Conservation (phyloP, 1,284 basidiomycete genomes). For the Fistulina hepatica region DNA sequence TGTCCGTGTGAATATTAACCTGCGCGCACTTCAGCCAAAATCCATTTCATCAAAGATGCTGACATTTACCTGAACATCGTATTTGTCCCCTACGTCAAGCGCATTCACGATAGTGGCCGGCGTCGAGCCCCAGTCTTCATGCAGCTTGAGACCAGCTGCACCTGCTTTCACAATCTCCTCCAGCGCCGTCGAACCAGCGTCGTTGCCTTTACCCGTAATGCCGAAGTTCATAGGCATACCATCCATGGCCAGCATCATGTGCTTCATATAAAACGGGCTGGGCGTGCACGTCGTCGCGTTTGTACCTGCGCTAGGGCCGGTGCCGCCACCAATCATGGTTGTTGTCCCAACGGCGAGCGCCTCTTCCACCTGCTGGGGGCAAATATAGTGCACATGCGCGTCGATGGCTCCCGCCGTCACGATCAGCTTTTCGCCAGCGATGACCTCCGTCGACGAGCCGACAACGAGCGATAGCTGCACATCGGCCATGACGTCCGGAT, state of each 20-base stretch:
- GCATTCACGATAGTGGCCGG: slow-evolving; percentile 76
- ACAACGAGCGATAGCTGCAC: slow-evolving; percentile 71
- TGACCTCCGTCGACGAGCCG: slow-evolving; percentile 85
- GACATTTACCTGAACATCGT: slow-evolving; percentile 76
- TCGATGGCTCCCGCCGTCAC: slow-evolving; percentile 92
- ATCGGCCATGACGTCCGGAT: slow-evolving; percentile 86
- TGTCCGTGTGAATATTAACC: slow-evolving; percentile 97
- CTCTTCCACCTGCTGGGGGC: slow-evolving; percentile 79
- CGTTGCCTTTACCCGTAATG: slow-evolving; percentile 93
- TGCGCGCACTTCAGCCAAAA: slow-evolving; percentile 19
- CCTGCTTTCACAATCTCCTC: slow-evolving; percentile 85
- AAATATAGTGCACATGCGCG: slow-evolving; percentile 89
- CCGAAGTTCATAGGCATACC: slow-evolving; percentile 85
- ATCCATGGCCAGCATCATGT: slow-evolving; percentile 87
- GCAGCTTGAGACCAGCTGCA: slow-evolving; percentile 87
- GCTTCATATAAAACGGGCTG: slow-evolving; percentile 74
- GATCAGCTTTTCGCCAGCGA: slow-evolving; percentile 92
- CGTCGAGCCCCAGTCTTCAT: slow-evolving; percentile 98
- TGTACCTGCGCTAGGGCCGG: slow-evolving; percentile 84
- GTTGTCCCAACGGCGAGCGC: slow-evolving; percentile 68
- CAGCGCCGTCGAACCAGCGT: slow-evolving; percentile 62
- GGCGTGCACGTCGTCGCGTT: slow-evolving; percentile 95
- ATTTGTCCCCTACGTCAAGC: slow-evolving; percentile 80
- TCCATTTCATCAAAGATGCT: neutral
- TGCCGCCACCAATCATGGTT: slow-evolving; percentile 87